Evolutionary conservation across 1,284 basidiomycete genomes (phyloP).

Genomic region (Ustilago crameri): DNA sequence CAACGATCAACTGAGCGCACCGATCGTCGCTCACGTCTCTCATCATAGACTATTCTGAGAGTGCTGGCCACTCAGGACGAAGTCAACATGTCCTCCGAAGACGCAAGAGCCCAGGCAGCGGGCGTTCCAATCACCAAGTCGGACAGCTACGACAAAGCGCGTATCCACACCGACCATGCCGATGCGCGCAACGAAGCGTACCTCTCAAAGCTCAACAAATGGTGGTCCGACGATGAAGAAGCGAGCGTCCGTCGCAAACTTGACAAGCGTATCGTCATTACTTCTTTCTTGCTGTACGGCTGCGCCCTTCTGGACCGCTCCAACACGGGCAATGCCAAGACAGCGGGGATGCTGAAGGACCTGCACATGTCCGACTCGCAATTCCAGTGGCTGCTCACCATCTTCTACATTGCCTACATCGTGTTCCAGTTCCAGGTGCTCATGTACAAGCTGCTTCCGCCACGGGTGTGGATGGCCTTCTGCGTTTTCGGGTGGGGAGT

Average conservation of each 20-base stretch:
- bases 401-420: constrained; percentile 60
- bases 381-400: constrained; percentile 62
- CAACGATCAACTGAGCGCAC: too few species aligned
- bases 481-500: constrained; percentile 61
- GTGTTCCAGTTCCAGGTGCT: constrained; percentile 58
- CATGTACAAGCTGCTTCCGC: constrained; percentile 57
- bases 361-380: constrained; percentile 50
- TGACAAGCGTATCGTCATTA: constrained; percentile 42
- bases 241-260: constrained; percentile 42
- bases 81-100: constrained; percentile 5
- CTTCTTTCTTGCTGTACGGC: constrained; percentile 39
- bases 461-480: constrained; percentile 49
- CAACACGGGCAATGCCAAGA: constrained; percentile 60
- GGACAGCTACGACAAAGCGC: not conserved
- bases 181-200: constrained; percentile 9
- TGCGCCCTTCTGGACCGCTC: constrained; percentile 43
- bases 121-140: not conserved
- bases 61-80: not conserved
- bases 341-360: constrained; percentile 50
- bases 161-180: not conserved
- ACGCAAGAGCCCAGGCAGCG: not conserved
- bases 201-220: constrained; percentile 32
- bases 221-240: constrained; percentile 60
- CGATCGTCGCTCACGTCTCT: too few species aligned
- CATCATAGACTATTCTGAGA: too few species aligned